Conservation (phyloP, 2,329 filamentous ascomycete species). For the Ophiostoma tasmaniense region DNA sequence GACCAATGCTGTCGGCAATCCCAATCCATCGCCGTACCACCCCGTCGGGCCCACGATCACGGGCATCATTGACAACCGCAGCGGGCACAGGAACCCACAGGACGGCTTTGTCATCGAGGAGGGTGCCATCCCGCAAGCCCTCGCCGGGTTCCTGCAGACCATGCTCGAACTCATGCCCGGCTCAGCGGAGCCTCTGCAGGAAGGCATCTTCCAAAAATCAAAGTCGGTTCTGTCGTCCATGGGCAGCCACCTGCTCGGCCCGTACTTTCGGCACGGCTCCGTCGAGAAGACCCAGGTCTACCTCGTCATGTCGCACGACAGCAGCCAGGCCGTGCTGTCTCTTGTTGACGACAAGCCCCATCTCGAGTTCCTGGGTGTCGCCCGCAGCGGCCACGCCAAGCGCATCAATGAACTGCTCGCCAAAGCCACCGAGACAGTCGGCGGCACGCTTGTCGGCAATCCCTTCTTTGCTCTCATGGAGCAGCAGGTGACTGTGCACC, state of each 20-base stretch:
- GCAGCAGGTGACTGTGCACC: constrained; percentile 56
- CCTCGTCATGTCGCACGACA: constrained; percentile 59
- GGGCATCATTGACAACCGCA: constrained; percentile 52
- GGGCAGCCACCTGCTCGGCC: constrained; percentile 49
- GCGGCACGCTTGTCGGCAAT: constrained; percentile 51
- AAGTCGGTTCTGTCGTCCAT: constrained; percentile 40
- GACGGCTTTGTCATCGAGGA: constrained; percentile 59
- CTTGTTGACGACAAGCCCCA: constrained; percentile 49
- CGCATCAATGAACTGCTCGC: constrained; percentile 44
- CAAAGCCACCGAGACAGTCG: constrained; percentile 47
- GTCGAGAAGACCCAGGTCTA: constrained; percentile 55
- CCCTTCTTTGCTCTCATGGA: constrained; percentile 50
- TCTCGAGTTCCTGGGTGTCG: constrained; percentile 52
- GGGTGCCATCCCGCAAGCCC: constrained; percentile 49
- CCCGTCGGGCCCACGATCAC: constrained; percentile 56
- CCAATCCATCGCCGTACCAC: constrained; percentile 40
- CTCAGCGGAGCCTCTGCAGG: constrained; percentile 26
- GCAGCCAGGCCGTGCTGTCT: constrained; percentile 51
- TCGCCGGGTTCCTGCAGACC: constrained; percentile 47
- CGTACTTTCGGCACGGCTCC: constrained; percentile 47
- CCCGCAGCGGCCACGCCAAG: constrained; percentile 46
- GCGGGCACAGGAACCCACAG: constrained; percentile 42
- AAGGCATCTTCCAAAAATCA: constrained; percentile 32
- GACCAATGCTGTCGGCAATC: constrained; percentile 48
- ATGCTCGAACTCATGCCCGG: constrained; percentile 48